Percentiles rank a stretch among this genome's conserved stretches.
Conservation (phyloP, 345 rosid genomes). For the Rhodamnia rubescens region DNA sequence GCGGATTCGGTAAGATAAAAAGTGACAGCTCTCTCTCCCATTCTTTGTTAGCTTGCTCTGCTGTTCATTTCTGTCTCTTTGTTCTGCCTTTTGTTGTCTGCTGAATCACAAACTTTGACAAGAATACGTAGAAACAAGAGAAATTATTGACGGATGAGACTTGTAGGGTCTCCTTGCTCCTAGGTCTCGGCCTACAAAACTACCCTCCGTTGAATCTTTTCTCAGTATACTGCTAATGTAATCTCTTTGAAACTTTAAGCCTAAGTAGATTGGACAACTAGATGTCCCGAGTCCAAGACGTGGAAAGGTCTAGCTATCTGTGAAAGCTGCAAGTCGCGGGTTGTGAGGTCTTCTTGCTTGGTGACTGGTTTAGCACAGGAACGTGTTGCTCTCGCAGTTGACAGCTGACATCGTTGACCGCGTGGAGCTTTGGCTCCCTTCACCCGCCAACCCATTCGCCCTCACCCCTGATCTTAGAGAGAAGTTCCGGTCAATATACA, state of each 20-base stretch:
- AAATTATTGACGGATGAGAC: neutral
- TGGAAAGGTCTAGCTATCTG: neutral
- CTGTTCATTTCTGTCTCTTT: neutral
- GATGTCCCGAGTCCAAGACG: too few species aligned
- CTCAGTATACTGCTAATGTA: neutral
- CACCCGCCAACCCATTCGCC: neutral
- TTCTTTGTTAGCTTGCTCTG: neutral
- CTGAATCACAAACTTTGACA: neutral
- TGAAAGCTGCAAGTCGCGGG: neutral
- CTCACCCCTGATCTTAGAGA: neutral
- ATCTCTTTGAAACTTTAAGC: neutral
- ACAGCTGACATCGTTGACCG: neutral
- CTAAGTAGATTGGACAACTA: neutral
- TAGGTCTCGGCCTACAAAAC: neutral
- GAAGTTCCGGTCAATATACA: too few species aligned
- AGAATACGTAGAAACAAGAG: neutral
- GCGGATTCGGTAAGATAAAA: neutral
- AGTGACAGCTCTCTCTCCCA: neutral
- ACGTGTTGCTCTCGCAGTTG: neutral
- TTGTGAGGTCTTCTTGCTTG: neutral
- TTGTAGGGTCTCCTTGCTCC: too few species aligned
- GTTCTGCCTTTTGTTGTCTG: neutral
- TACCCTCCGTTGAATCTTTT: neutral
- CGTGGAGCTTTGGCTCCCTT: neutral
- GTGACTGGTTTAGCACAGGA: neutral